A percentile compares a stretch with the other conserved stretches of the same genome.
These are phyloP conservation scores for Ampelomyces quisqualis DNA, from an alignment of 2,329 filamentous ascomycete genomes.

Conservation along the genomic window DNA sequence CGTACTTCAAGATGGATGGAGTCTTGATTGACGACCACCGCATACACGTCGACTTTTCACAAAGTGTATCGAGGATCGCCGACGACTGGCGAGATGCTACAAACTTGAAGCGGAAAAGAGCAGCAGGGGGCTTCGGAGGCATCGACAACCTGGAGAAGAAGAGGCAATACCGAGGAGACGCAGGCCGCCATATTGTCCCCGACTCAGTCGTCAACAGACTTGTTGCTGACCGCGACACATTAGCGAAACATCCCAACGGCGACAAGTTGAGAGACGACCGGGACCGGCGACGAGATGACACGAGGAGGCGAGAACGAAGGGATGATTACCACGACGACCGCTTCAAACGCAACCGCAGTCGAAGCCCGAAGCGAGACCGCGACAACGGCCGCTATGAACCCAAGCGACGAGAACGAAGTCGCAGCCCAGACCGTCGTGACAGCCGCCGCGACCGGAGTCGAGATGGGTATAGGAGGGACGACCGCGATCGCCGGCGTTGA, in stretches of 20 bases:
- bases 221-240: constrained; percentile 29
- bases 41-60: constrained; percentile 98
- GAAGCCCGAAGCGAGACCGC: constrained; percentile 36
- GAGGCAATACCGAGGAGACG: constrained; percentile 67
- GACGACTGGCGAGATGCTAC: constrained; percentile 86
- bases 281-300: constrained; percentile 45
- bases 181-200: constrained; percentile 30
- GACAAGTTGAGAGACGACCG: constrained; percentile 10
- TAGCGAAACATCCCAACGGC: constrained; percentile 11
- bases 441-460: constrained; percentile 28
- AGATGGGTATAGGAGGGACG: constrained; percentile 45
- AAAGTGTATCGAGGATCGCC: constrained; percentile 84
- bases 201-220: constrained; percentile 39
- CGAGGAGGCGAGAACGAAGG: constrained; percentile 31
- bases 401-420: constrained; percentile 30
- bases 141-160: constrained; percentile 85
- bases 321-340: constrained; percentile 43
- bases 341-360: constrained; percentile 43
- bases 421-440: constrained; percentile 38
- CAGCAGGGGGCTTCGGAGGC: constrained; percentile 79
- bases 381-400: constrained; percentile 34
- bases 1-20: constrained; percentile 98
- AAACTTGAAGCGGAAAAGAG: constrained; percentile 72
- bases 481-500: constrained; percentile 39
- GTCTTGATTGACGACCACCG: constrained; percentile 95